Evolutionary conservation across 1,139 yeast species (phyloP), one percentile per base, ranked within the genome.

Genomic region (Saccharomyces pastorianus): DNA sequence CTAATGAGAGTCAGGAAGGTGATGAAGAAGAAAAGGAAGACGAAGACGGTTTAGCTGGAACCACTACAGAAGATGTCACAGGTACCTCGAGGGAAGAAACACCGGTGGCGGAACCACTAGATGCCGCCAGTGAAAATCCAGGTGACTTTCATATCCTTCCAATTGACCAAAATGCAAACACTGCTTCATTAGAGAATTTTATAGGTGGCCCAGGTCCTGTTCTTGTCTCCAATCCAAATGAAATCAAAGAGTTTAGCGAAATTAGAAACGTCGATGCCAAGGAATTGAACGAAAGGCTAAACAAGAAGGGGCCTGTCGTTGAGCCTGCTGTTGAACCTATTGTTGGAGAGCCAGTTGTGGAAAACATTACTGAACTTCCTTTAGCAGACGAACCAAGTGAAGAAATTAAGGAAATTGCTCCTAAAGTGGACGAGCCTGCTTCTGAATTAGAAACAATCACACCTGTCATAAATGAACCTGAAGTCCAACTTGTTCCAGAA

Each of bases 181-280:
- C 53, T 23, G 47, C 14, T 52, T 48, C 17, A 28, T n/a, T 17
- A 29, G 50, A 26, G 38, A 53, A 28, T 20, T 3, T 26, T 4
- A 44, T 51, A 17, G 50, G 52, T 14, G 60, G 58, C 2, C 58
- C 58, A 20, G 64, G 63, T 2, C 63, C 63, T 67, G 81, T 67
- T 57, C 74, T 73, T 68, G 83, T 73, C 66, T 71, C 65, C 59
- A 77, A 73, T 72, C 70, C 75, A 61, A 75, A 65, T 73, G 80
- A 61, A 46, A 81, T 85, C 42, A 79, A 78, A 51, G 79, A 78
- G 46, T 67, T 74, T 50, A 61, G 67, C 32, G 78, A 81, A 59
- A 76, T 83, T 47, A 59, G 64, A 50, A 59, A 64, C 44, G 65
- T 61, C 4, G 60, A 62, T 50, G 64, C 62, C 2, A 53, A 61